Percentiles rank a stretch among this genome's conserved stretches.
phyloP scores from a whole-genome alignment of 768 basidiomycete species.

The Ramaria rubella region DNA sequence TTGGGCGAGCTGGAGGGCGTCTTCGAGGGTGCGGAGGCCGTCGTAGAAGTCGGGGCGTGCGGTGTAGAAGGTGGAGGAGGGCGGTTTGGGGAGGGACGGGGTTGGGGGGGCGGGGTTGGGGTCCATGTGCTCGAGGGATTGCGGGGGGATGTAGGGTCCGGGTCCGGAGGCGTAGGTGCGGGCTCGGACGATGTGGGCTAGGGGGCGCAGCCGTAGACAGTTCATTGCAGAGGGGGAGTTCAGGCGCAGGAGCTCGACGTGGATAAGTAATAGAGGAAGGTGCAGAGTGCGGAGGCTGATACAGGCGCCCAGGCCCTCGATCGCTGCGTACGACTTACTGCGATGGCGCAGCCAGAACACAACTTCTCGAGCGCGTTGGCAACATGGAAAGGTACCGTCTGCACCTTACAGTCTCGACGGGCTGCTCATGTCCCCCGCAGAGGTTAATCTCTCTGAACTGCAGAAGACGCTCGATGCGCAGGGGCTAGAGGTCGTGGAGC shows the following conservation, averaged over 20 bases:
- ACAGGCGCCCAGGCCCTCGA: not conserved
- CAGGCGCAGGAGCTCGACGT: not conserved
- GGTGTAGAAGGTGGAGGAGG: constrained; percentile 80
- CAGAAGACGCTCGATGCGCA: constrained; percentile 92
- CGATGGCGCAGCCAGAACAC: constrained; percentile 42
- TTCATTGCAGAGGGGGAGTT: not conserved
- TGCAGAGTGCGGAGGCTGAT: no score
- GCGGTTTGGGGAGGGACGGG: constrained; percentile 33
- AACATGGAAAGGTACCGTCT: constrained; percentile 84
- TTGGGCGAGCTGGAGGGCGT: constrained; percentile 52
- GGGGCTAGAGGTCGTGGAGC: constrained; percentile 93
- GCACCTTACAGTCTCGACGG: not conserved
- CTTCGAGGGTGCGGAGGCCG: constrained; percentile 58
- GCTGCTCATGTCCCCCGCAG: constrained; percentile 32
- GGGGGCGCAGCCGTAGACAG: not conserved
- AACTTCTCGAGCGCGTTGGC: constrained; percentile 91
- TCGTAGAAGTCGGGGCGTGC: constrained; percentile 71
- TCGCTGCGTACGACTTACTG: not conserved
- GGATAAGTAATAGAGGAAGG: no score
- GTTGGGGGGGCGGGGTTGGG: not conserved
- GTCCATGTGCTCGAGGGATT: constrained; percentile 23
- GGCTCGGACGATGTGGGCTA: not conserved
- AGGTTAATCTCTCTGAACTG: constrained; percentile 80
- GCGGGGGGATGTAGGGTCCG: constrained; percentile 31
- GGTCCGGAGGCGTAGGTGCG: constrained; percentile 15